Evolutionary conservation across 495 filamentous ascomycete species (phyloP).

Genomic region (Umbilicaria muhlenbergii): DNA sequence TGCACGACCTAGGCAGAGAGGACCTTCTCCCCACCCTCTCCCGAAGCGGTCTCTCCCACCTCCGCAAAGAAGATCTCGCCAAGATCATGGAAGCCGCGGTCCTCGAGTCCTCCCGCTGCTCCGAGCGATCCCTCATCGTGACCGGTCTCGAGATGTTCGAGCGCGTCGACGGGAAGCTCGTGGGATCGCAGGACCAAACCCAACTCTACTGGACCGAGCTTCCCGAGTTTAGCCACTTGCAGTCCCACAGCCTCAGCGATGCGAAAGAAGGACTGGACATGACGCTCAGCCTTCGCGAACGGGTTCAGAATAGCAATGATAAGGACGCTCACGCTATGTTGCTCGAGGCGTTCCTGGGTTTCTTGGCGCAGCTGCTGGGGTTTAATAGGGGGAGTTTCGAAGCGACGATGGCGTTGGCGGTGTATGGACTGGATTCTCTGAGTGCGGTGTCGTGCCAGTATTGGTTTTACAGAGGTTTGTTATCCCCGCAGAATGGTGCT

Average conservation of each 20-base stretch:
- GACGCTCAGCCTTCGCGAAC: background rate
- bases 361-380: constrained; percentile 1
- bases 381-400: background rate
- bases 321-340: background rate
- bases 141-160: constrained; percentile 7
- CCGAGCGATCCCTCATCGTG: constrained; percentile 3
- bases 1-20: constrained; percentile 1
- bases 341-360: background rate
- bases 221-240: constrained; percentile 3
- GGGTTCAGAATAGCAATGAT: background rate
- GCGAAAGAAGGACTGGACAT: background rate
- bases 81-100: constrained; percentile 13
- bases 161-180: background rate
- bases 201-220: constrained; percentile 2
- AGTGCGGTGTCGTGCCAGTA: constrained; percentile 4
- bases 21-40: constrained; percentile 2
- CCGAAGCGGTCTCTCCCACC: constrained; percentile 8
- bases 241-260: background rate
- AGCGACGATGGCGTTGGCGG: background rate
- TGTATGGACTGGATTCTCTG: constrained; percentile 6
- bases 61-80: constrained; percentile 1
- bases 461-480: constrained; percentile 5
- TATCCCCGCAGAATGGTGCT: too few relatives aligned
- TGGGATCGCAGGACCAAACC: background rate
- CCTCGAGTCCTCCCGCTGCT: constrained; percentile 3